A percentile compares a stretch with the other conserved stretches of the same genome.
These are phyloP conservation scores for Prunus mongolica DNA, from an alignment of 306 rosid genomes.

Conservation along the genomic window DNA sequence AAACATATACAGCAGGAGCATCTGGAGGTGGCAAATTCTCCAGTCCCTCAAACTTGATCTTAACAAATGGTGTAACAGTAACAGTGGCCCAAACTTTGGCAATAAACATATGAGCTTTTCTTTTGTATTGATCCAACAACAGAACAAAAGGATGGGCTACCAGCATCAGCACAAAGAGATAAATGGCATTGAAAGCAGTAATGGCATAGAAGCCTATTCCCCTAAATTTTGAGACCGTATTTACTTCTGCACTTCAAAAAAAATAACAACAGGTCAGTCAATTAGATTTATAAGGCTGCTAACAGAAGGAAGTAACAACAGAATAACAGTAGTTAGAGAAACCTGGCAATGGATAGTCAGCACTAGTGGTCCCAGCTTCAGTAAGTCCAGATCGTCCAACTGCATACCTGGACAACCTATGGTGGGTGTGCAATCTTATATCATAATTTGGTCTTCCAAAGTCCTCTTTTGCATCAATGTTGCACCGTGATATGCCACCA, in stretches of 20 bases:
- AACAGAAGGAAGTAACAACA: background rate
- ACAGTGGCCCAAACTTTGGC: constrained; percentile 82
- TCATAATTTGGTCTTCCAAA: constrained; percentile 18
- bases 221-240: constrained; percentile 60
- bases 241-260: constrained; percentile 48
- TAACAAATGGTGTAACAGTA: constrained; percentile 61
- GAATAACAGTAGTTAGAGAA: constrained; percentile 20
- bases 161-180: constrained; percentile 65
- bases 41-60: constrained; percentile 66
- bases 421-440: constrained; percentile 20
- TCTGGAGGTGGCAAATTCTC: constrained; percentile 80
- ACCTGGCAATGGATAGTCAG: constrained; percentile 53
- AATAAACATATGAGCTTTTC: constrained; percentile 61
- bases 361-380: constrained; percentile 47
- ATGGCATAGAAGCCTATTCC: constrained; percentile 66
- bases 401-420: constrained; percentile 30
- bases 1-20: constrained; percentile 85
- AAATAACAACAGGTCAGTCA: constrained; percentile 6
- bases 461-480: constrained; percentile 26
- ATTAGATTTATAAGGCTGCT: background rate
- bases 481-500: constrained; percentile 19
- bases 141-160: constrained; percentile 72
- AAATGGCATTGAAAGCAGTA: constrained; percentile 55
- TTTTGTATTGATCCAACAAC: constrained; percentile 56
- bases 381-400: constrained; percentile 60